phyloP scores from a whole-genome alignment of 2,329 filamentous ascomycete genomes.

The Aspergillus spinulosporus region DNA sequence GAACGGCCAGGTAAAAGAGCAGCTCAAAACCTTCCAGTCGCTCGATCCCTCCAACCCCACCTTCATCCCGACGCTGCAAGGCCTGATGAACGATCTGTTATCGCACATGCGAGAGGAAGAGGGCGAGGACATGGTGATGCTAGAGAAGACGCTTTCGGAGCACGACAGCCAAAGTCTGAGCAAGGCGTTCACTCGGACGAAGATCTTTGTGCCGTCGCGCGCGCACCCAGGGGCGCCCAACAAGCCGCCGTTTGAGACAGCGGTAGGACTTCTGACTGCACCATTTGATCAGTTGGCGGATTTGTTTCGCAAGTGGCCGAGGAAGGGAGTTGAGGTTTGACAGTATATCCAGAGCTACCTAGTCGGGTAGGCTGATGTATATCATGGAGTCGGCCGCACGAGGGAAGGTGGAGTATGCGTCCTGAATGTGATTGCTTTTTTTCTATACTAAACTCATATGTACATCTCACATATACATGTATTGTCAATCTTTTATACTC shows the following conservation, averaged over 20 bases:
- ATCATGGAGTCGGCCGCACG: no score
- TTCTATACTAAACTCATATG: no score
- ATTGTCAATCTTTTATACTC: not conserved
- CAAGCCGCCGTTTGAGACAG: constrained; percentile 57
- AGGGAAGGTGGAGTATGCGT: no score
- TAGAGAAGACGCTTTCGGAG: constrained; percentile 45
- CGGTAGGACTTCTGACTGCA: constrained; percentile 54
- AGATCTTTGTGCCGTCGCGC: constrained; percentile 53
- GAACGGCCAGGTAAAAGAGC: constrained; percentile 50
- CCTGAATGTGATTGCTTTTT: no score
- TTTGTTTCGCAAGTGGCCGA: constrained; percentile 13
- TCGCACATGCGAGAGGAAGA: constrained; percentile 56
- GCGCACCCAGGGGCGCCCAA: constrained; percentile 53
- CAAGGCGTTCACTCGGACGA: constrained; percentile 51
- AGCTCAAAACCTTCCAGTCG: constrained; percentile 51
- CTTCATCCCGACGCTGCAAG: constrained; percentile 45
- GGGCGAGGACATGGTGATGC: constrained; percentile 46
- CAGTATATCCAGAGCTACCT: no score
- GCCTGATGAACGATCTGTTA: constrained; percentile 44
- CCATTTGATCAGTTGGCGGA: constrained; percentile 55
- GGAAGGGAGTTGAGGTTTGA: not conserved
- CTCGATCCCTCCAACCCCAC: constrained; percentile 39
- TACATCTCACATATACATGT: no score
- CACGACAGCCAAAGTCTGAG: constrained; percentile 39
- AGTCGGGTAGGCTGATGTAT: no score